Conservation (phyloP, 768 basidiomycete genomes). For the Mycena venus region DNA sequence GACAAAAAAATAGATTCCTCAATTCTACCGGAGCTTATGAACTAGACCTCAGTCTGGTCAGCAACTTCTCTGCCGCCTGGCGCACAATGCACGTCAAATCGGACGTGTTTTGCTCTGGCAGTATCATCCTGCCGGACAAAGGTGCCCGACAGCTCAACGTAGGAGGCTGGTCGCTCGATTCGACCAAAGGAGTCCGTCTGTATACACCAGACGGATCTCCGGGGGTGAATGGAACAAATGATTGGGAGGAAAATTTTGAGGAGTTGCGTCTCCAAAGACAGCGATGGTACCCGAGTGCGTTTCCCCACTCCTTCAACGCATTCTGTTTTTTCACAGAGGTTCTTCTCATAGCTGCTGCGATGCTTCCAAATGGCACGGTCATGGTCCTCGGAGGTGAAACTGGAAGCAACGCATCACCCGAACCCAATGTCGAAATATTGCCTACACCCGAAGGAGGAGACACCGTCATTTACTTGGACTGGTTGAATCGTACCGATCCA, state of each 20-base stretch:
- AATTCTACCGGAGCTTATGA: slow-evolving; percentile 87
- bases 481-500: slow-evolving; percentile 79
- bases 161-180: too few species aligned
- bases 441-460: too few species aligned
- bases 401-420: slow-evolving; percentile 76
- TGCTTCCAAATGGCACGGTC: slow-evolving; percentile 81
- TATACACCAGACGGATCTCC: too few species aligned
- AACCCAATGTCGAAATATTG: slow-evolving; percentile 81
- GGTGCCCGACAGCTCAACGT: too few species aligned
- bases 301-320: too few species aligned
- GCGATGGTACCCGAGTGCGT: slow-evolving; percentile 49
- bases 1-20: slow-evolving; percentile 59
- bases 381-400: slow-evolving; percentile 68
- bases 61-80: slow-evolving; percentile 70
- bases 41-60: slow-evolving; percentile 71
- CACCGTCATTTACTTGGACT: slow-evolving; percentile 73
- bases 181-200: too few species aligned
- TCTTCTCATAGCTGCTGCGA: slow-evolving; percentile 65
- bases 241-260: slow-evolving; percentile 82
- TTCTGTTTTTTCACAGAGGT: neutral
- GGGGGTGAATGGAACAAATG: slow-evolving; percentile 78
- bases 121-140: slow-evolving; percentile 82
- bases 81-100: too few species aligned
- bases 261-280: slow-evolving; percentile 67
- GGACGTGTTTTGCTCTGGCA: slow-evolving; percentile 89